Evolutionary conservation across 2,329 filamentous ascomycete genomes (phyloP).

Genomic region (Cladosporium sp.): DNA sequence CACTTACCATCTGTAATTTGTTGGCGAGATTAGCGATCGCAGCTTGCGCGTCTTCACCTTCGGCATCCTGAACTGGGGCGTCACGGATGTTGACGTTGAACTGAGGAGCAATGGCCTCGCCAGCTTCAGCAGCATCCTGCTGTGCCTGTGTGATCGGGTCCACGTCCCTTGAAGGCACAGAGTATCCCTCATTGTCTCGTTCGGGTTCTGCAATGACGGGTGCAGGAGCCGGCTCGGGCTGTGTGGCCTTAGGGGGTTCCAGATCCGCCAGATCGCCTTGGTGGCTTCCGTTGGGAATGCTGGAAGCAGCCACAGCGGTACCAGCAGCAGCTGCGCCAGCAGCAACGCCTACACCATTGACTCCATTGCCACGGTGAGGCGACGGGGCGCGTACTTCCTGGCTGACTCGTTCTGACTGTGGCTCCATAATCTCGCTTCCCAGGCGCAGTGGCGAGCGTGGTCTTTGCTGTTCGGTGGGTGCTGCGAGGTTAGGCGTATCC

Average conservation of each 20-base stretch:
- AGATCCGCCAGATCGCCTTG: slow-evolving; percentile 39
- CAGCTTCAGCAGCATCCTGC: slow-evolving; percentile 55
- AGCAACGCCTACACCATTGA: slow-evolving; percentile 6
- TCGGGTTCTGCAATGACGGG: slow-evolving; percentile 15
- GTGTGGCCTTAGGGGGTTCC: slow-evolving; percentile 34
- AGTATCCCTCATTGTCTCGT: slow-evolving; percentile 72
- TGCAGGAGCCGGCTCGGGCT: slow-evolving; percentile 24
- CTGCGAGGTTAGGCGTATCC: slow-evolving; percentile 52
- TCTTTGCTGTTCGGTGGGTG: slow-evolving; percentile 34
- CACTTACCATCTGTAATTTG: slow-evolving; percentile 62
- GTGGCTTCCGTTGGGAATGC: slow-evolving; percentile 36
- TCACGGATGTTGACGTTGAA: slow-evolving; percentile 82
- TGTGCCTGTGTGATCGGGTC: slow-evolving; percentile 69
- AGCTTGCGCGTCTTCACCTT: slow-evolving; percentile 66
- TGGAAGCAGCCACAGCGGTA: slow-evolving; percentile 23
- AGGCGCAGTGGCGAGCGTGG: slow-evolving; percentile 36
- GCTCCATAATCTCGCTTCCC: slow-evolving; percentile 36
- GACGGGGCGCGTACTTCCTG: slow-evolving; percentile 4
- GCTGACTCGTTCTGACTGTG: slow-evolving; percentile 18
- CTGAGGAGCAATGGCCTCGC: slow-evolving; percentile 60
- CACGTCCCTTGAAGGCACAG: slow-evolving; percentile 65
- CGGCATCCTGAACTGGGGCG: slow-evolving; percentile 76
- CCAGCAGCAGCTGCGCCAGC: slow-evolving; percentile 9
- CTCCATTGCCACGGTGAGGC: slow-evolving; percentile 3
- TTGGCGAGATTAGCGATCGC: slow-evolving; percentile 76